phyloP scores from a whole-genome alignment of 805 yeast species.

The Saccharomycopsis fermentans region DNA sequence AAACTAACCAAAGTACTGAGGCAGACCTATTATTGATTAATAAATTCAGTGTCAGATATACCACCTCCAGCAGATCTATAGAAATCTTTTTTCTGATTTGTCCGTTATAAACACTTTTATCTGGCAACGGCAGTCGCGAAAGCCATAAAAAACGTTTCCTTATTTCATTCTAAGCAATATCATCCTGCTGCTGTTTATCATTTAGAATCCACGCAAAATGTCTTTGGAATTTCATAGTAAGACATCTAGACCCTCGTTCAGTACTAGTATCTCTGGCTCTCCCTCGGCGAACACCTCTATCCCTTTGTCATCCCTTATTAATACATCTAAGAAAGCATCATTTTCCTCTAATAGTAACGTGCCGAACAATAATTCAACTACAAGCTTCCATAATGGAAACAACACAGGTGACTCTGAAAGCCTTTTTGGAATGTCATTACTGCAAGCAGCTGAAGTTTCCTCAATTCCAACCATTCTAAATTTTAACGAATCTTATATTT shows the following conservation, averaged over 20 bases:
- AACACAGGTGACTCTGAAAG: neutral
- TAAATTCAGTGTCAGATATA: too few relatives aligned
- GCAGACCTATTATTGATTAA: too few relatives aligned
- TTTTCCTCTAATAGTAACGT: neutral
- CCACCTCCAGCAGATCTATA: too few relatives aligned
- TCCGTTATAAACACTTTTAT: too few relatives aligned
- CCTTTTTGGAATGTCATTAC: constrained; percentile 8
- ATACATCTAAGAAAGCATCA: neutral
- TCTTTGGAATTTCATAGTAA: neutral
- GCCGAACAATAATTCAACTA: neutral
- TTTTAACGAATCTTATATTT: neutral
- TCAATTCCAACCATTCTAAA: neutral
- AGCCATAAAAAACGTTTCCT: neutral
- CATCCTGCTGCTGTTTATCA: neutral
- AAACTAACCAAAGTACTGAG: too few relatives aligned
- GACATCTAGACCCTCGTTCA: neutral
- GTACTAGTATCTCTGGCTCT: neutral
- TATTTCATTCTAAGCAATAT: too few relatives aligned
- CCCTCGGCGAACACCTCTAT: neutral
- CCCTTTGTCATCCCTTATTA: neutral
- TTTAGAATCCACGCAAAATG: neutral
- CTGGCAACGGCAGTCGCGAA: too few relatives aligned
- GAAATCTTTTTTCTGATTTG: too few relatives aligned
- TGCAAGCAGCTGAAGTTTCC: neutral
- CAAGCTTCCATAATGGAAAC: neutral